Evolutionary conservation across 148 eudicot genomes (phyloP).

Genomic region (Limonium bicolor): DNA sequence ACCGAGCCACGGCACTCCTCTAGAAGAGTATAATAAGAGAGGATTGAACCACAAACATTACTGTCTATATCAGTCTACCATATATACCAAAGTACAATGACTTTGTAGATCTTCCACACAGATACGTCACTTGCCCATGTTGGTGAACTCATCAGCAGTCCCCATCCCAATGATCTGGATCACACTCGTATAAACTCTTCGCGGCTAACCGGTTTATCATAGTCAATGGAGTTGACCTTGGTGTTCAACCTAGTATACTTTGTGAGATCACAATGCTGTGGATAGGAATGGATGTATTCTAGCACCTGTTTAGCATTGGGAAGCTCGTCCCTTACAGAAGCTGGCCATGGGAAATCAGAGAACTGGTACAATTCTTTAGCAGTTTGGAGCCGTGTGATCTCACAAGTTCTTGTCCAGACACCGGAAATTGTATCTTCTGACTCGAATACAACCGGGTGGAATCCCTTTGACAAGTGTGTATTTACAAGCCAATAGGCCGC

Average conservation of each 20-base stretch:
- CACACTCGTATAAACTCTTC: too few relatives aligned
- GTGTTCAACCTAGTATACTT: conserved; percentile 54
- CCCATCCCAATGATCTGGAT: too few relatives aligned
- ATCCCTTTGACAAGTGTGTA: conserved; percentile 44
- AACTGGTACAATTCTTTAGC: conserved; percentile 83
- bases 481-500: conserved; percentile 84
- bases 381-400: conserved; percentile 70
- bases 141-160: too few relatives aligned
- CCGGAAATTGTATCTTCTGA: conserved; percentile 71
- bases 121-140: too few relatives aligned
- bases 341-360: conserved; percentile 79
- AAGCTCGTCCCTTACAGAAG: conserved; percentile 44
- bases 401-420: conserved; percentile 64
- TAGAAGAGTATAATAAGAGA: too few relatives aligned
- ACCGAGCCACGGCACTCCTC: too few relatives aligned
- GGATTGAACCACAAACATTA: too few relatives aligned
- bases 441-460: conserved; percentile 65
- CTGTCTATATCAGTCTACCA: too few relatives aligned
- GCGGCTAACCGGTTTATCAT: too few relatives aligned
- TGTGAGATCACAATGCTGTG: conserved; percentile 51
- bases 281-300: conserved; percentile 61
- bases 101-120: too few relatives aligned
- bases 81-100: too few relatives aligned
- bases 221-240: conserved; percentile 56
- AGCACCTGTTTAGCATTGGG: conserved; percentile 48